Evolutionary conservation across 345 rosid genomes (phyloP).

Genomic region (Anacardium occidentale): DNA sequence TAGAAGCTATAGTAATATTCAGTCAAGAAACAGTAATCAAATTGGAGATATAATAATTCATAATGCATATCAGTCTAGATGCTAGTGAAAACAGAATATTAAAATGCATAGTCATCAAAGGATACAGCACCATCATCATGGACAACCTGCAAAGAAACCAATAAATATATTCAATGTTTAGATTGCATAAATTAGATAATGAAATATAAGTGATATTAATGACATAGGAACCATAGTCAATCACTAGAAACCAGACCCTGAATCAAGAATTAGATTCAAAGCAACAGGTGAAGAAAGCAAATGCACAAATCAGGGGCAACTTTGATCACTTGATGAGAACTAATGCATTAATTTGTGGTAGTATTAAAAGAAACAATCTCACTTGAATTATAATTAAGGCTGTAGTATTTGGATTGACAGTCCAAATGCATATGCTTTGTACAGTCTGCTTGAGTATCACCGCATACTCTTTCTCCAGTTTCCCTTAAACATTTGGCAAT

Average conservation of each 20-base stretch:
- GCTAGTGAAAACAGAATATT: not conserved
- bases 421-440: constrained; percentile 79
- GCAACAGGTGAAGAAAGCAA: not conserved
- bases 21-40: constrained; percentile 41
- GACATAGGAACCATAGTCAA: not conserved
- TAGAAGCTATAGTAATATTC: constrained; percentile 57
- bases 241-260: not conserved
- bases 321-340: not conserved
- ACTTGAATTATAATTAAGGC: constrained; percentile 85
- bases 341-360: not conserved
- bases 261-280: not conserved
- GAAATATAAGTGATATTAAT: not conserved
- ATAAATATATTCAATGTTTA: not conserved
- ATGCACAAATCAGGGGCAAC: not conserved
- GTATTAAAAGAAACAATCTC: not conserved
- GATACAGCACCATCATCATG: constrained; percentile 96
- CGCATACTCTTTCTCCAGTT: constrained; percentile 72
- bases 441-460: constrained; percentile 80
- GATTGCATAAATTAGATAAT: not conserved
- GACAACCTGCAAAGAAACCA: constrained; percentile 56
- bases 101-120: constrained; percentile 30
- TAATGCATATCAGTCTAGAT: not conserved
- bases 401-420: constrained; percentile 81
- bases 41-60: not conserved
- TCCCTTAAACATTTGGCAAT: constrained; percentile 44